Base-by-base conservation (phyloP, 1,284 basidiomycete genomes). In the Apiotrichum gracile region DNA sequence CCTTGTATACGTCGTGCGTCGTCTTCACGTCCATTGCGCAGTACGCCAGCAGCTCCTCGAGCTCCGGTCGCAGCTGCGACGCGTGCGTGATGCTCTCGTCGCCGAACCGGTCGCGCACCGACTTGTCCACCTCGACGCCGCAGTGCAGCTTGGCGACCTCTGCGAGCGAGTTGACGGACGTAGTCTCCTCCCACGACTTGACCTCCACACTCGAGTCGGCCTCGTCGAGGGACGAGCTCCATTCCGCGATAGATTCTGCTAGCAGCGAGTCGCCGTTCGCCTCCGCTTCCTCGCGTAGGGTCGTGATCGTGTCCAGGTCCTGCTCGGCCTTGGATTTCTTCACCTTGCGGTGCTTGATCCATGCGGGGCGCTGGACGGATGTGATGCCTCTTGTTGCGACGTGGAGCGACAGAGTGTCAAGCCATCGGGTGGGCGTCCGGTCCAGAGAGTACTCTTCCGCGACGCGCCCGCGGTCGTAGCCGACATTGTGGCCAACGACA, bases 371-470 rank as follows among this genome's bases (percentile, higher is more conserved):
- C 70, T 98, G 96, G 59, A 92, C 88, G 0, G 90, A 92, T 0
- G 92, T 94, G 53, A 98, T 94, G 7, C 96, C 94, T 56, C 88
- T 86, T 4, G 92, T 87, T 5, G 96, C 91, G 45, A 96, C 86
- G 69, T 99, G 94, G 12, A 99, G 79, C 1, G 91, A 85, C 83
- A 98, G 91, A 0, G 94, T 99, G 70, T 98, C 96, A 35, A 97
- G 75, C 72, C 89, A 99, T 2, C 94, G 83, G 22, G 83, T 93
- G 41, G 80, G 74, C 0, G 87, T 87, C 0, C 81, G 79, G 1
- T 78, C 67, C 6, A 97, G 72, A 51, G 77, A 77, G 69, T 99
- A 97, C 70, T 99, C 96, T 60, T 97, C 89, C 22, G 77, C 70
- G 16, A 96, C 79, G 16, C 92, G 81, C 8, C 83, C 86, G 10